phyloP scores from a whole-genome alignment of 192 early-diverging fungal species.

The Linnemannia elongata region DNA sequence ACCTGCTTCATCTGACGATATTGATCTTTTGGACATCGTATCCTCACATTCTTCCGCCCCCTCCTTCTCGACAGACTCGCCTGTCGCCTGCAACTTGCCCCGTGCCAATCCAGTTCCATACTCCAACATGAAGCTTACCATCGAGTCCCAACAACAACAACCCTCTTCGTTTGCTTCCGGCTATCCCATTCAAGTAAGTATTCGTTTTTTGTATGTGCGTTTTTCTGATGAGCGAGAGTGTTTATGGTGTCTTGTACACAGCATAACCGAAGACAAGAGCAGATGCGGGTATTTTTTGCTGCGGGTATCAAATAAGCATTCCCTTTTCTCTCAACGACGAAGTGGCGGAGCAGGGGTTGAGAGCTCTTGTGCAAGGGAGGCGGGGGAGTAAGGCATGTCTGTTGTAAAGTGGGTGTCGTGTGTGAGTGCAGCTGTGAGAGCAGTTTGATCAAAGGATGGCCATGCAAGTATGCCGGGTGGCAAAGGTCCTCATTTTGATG shows the following conservation, averaged over 20 bases:
- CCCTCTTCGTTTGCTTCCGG: constrained; percentile 18
- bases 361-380: not conserved
- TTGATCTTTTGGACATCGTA: not conserved
- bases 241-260: too few relatives aligned
- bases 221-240: constrained; percentile 5
- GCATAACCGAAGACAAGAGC: too few relatives aligned
- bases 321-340: not conserved
- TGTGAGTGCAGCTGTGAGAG: too few relatives aligned
- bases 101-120: not conserved
- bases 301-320: not conserved
- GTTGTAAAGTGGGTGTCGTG: not conserved
- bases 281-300: not conserved
- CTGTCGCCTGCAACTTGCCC: constrained; percentile 23
- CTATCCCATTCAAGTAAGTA: constrained; percentile 28
- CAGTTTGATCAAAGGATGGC: too few relatives aligned
- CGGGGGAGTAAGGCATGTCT: not conserved
- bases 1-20: constrained; percentile 13
- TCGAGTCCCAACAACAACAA: constrained; percentile 11
- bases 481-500: not conserved
- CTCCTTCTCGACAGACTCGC: not conserved
- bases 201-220: not conserved
- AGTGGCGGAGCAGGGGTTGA: constrained; percentile 10
- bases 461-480: too few relatives aligned
- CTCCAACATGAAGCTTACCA: constrained; percentile 25
- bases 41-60: too few relatives aligned